Base-by-base conservation (phyloP, 2,329 filamentous ascomycete genomes). In the Elsinoe australis region DNA sequence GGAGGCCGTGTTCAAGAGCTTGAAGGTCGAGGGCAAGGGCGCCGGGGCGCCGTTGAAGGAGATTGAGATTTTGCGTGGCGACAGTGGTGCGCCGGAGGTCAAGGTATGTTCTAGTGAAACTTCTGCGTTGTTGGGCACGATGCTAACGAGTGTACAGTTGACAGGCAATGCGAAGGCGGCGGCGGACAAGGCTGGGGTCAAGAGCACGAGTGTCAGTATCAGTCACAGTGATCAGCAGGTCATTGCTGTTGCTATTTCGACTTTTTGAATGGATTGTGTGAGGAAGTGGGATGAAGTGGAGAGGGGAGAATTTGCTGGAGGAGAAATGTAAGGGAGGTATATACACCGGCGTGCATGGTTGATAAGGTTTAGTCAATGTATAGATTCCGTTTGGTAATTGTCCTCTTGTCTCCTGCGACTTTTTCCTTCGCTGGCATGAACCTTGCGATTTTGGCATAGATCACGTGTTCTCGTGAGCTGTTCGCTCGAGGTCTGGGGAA, bases 1-100 rank as follows among this genome's bases (percentile, higher is more conserved):
- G 73, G 92, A 98, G 71, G 92, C 92, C 21, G 89, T 98, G 1
- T 98, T 98, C 77, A 98, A 98, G 79, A 88, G 87, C 29, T 75
- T 98, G 10, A 88, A 89, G 56, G 89, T 96, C 9, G 71, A 77
- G 58, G 84, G 89, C 67, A 82, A 85, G 69, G 92, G 92, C 53
- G 89, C 85, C 7, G 92, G 94, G 55, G 90, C 92, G 51, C 76
- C 87, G 12, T 68, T 98, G 68, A 92, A 83, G 73, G 89, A 96
- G 33, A 98, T 98, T 71, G 94, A 98, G 71, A 90, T 98, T 59
- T 67, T 79, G 53, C 83, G 82, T 59, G 83, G 89, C 61, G 81
- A 85, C 55, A 83, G 79, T 36, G 92, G 92, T 51, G 88, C 83
- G 29, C 92, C 92, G 7, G 74, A 78, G 55, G 92, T 96, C 54